These are phyloP conservation scores for Lunularia cruciata DNA, from an alignment of 225 moss, liverwort and hornwort genomes.

Conservation along the genomic window DNA sequence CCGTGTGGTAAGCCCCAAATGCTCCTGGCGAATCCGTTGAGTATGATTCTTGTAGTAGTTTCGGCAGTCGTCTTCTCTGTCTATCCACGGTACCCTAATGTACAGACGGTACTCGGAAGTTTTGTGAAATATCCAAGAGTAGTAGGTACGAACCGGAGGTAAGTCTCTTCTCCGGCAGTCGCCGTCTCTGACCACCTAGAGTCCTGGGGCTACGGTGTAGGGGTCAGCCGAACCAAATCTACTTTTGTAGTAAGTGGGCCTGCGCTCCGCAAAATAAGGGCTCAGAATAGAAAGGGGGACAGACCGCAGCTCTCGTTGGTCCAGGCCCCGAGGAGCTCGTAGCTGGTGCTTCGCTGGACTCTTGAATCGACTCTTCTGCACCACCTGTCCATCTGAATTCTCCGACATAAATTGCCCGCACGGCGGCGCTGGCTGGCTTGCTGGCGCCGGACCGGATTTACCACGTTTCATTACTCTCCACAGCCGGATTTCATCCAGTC, in stretches of 20 bases:
- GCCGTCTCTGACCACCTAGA: no score
- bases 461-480: not conserved
- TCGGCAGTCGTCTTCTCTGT: no score
- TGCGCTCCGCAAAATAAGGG: not conserved
- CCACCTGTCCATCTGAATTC: not conserved
- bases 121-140: no score
- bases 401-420: constrained; percentile 20
- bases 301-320: not conserved
- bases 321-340: not conserved
- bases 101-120: no score
- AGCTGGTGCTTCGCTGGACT: constrained; percentile 18
- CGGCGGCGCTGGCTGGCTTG: constrained; percentile 3
- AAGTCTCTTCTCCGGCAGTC: no score
- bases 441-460: not conserved
- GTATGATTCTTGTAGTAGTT: no score
- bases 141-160: no score
- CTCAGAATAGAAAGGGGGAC: not conserved
- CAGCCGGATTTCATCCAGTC: constrained; percentile 3
- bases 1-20: no score
- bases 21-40: no score
- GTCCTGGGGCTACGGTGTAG: not conserved
- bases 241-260: constrained; percentile 4
- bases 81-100: no score
- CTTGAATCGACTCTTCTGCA: not conserved
- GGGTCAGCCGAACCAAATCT: no score